Conservation (phyloP, 2,329 filamentous ascomycete species). For the Blastomyces parvus region DNA sequence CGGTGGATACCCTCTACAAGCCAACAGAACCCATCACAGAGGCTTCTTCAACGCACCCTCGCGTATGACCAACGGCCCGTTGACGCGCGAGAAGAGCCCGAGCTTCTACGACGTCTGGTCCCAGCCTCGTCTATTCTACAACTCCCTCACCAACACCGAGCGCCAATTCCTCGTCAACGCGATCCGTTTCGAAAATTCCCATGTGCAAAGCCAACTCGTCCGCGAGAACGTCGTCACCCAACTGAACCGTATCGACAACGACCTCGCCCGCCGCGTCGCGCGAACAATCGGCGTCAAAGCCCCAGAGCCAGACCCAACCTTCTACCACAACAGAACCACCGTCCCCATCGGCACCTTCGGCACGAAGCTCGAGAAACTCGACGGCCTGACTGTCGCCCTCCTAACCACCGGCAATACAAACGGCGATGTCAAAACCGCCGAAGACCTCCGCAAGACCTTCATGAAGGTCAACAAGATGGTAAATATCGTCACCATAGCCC, state of each 20-base stretch:
- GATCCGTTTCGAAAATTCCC: slow-evolving; percentile 59
- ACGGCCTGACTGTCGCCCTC: slow-evolving; percentile 55
- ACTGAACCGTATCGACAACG: slow-evolving; percentile 59
- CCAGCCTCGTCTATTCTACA: slow-evolving; percentile 64
- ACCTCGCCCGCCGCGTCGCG: slow-evolving; percentile 57
- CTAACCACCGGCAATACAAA: slow-evolving; percentile 38
- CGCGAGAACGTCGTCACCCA: slow-evolving; percentile 58
- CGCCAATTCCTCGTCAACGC: slow-evolving; percentile 65
- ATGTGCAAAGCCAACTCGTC: slow-evolving; percentile 48
- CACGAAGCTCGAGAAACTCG: slow-evolving; percentile 49
- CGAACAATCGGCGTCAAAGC: slow-evolving; percentile 49
- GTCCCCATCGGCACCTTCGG: slow-evolving; percentile 54
- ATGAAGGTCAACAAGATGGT: slow-evolving; percentile 38
- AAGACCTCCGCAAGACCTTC: slow-evolving; percentile 43
- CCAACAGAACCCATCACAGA: slow-evolving; percentile 52
- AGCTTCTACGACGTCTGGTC: slow-evolving; percentile 65
- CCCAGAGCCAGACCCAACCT: slow-evolving; percentile 51
- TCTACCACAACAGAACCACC: slow-evolving; percentile 62
- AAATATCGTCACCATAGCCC: slow-evolving; percentile 51
- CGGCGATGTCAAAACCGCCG: slow-evolving; percentile 41
- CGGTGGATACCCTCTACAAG: slow-evolving; percentile 53
- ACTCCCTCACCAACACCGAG: slow-evolving; percentile 56
- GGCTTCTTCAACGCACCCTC: slow-evolving; percentile 62
- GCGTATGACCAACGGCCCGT: slow-evolving; percentile 44
- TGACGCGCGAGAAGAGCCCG: slow-evolving; percentile 50